Base-by-base conservation (phyloP, 2,329 filamentous ascomycete species). In the Fusarium nanum region DNA sequence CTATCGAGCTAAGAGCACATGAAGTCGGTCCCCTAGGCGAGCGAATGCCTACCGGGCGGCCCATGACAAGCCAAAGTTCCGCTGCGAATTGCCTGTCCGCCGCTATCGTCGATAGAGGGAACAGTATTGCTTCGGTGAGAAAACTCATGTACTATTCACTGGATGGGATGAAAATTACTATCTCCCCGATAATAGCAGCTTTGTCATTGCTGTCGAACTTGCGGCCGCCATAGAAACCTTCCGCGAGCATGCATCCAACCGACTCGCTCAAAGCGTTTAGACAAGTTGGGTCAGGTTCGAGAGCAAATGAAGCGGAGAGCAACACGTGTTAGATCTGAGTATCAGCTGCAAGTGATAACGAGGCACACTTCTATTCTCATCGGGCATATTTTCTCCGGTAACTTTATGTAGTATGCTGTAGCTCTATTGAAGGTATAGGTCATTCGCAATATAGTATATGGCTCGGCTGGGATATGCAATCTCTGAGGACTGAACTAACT, bases 351-450 rank as follows among this genome's bases (percentile, higher is more conserved):
- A 37, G 0, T 4, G 32, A n/a, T 37, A n/a, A n/a, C 10, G 32
- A 18, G 32, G 16, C 7, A 18, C 32, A 3, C 32, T 37, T 6
- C 11, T 37, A 7, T 37, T 37, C 16, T 37, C 5, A 5, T 5
- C 10, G 6, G 6, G 2, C 34, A 37, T n/a, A 6, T n/a, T n/a
- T 37, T 4, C 18, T 37, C 34, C 7, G 0, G 1, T 1, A 7
- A 12, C 16, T 37, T n/a, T 18, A 11, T 6, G 18, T 3, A n/a
- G 1, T 11, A 37, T n/a, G 18, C 34, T n/a, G 9, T n/a, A 10
- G 16, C 3, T 37, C 3, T 2, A 37, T 7, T 12, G 0, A 4
- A n/a, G 3, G 10, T n/a, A 7, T 0, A n/a, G 3, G 27, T 2
- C 7, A 34, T 34, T 34, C 30, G 14, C 34, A 37, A 12, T 4